Base-by-base conservation (phyloP, 1,284 basidiomycete species). In the Trametes polyzona region DNA sequence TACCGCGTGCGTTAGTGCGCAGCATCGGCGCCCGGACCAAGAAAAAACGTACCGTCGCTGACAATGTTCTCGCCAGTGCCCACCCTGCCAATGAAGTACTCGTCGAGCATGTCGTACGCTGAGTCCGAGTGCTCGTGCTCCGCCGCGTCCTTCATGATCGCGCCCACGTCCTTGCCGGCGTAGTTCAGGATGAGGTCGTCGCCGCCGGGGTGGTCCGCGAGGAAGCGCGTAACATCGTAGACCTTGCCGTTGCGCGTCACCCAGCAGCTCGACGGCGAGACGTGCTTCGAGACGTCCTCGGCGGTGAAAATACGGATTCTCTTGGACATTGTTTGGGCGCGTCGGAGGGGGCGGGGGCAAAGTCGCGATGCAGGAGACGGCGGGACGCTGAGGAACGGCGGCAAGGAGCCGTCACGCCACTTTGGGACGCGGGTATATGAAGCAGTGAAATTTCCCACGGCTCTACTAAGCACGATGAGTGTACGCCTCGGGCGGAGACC, bases 91-190 rank as follows among this genome's bases (percentile, higher is more conserved):
- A 97, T 82, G 52, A 84, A 64, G 71, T 92, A 94, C 71, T 97
- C 95, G 26, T 91, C 85, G 68, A 99, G 73, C 86, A 99, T 92
- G 41, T 92, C 90, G 71, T 93, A 99, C 0, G 96, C 97, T 4
- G 90, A 85, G 24, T 93, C 87, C 1, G 94, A 96, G 73, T 99
- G 97, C n/a, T 89, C 88, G 74, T 99, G 97, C 68, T 92, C 87
- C n/a, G 79, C 70, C 57, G 83, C 76, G 73, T 97, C 90, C 67
- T 83, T 83, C 96, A 99, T 98, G 59, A 88, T 78, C 17, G 76
- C 77, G 32, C 82, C 89, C 52, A 98, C 82, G 70, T 98, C 94
- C 74, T 87, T 84, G 32, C 95, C 95, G 2, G 92, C 95, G 72
- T 90, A 83, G 48, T 86, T 77, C 55, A 95, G 78, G 65, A 95